phyloP scores from a whole-genome alignment of 352 stramenopile genomes.

The Thalassiosira hispida region DNA sequence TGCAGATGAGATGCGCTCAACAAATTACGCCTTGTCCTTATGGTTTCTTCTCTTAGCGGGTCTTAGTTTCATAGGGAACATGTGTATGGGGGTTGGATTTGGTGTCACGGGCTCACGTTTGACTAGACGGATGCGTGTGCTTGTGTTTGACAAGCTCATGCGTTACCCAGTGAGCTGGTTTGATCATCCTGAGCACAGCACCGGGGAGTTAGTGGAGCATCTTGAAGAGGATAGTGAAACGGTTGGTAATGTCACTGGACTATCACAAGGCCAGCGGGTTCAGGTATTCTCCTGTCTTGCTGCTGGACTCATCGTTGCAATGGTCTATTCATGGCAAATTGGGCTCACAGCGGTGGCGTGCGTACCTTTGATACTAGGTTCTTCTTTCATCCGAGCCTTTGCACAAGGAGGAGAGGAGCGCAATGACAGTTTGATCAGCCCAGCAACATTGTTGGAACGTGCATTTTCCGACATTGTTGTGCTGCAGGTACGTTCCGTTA shows the following conservation, averaged over 20 bases:
- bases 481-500: slow-evolving; percentile 34
- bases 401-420: slow-evolving; percentile 55
- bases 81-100: slow-evolving; percentile 53
- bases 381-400: slow-evolving; percentile 45
- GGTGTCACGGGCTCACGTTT: slow-evolving; percentile 35
- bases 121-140: slow-evolving; percentile 23
- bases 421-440: slow-evolving; percentile 65
- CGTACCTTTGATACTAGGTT: slow-evolving; percentile 75
- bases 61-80: slow-evolving; percentile 46
- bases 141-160: slow-evolving; percentile 52
- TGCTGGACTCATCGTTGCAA: slow-evolving; percentile 58
- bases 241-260: slow-evolving; percentile 41
- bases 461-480: slow-evolving; percentile 46
- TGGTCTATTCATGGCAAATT: slow-evolving; percentile 72
- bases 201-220: slow-evolving; percentile 36
- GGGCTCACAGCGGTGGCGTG: slow-evolving; percentile 74
- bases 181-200: slow-evolving; percentile 41
- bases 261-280: slow-evolving; percentile 38
- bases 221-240: slow-evolving; percentile 42
- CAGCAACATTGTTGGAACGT: slow-evolving; percentile 38
- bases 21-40: slow-evolving; percentile 30
- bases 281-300: slow-evolving; percentile 38
- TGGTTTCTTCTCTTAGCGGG: slow-evolving; percentile 51
- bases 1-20: slow-evolving; percentile 41
- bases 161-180: slow-evolving; percentile 42